phyloP scores from a whole-genome alignment of 805 yeast genomes.

The Diddensiella caesifluorescens region DNA sequence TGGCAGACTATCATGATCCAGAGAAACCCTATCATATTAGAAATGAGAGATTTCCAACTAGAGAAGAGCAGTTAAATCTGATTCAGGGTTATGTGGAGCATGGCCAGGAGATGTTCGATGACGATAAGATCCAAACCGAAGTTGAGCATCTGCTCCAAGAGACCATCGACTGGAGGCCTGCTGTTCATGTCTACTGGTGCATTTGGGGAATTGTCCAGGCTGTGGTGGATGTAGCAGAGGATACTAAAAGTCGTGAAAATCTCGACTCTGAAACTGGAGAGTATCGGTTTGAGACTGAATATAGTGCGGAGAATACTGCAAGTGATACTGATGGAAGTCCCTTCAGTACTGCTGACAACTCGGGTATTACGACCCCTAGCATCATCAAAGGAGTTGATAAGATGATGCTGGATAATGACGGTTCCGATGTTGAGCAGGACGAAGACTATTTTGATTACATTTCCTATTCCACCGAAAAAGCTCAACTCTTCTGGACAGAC shows the following conservation, averaged over 20 bases:
- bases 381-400: conserved; percentile 22
- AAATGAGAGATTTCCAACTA: conserved; percentile 56
- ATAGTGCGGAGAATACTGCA: no score
- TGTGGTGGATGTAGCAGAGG: conserved; percentile 41
- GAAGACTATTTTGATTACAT: conserved; percentile 74
- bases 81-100: conserved; percentile 71
- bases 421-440: conserved; percentile 33
- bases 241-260: conserved; percentile 36
- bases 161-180: conserved; percentile 70
- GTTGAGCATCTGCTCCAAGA: conserved; percentile 57
- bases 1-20: conserved; percentile 80
- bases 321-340: not conserved
- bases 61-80: conserved; percentile 63
- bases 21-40: conserved; percentile 51
- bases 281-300: conserved; percentile 26
- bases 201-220: conserved; percentile 90
- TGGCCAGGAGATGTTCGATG: conserved; percentile 30
- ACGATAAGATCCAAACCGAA: conserved; percentile 37
- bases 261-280: conserved; percentile 37
- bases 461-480: conserved; percentile 69
- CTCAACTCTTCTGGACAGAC: conserved; percentile 70
- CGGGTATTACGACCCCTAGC: no score
- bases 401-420: conserved; percentile 26
- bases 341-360: not conserved
- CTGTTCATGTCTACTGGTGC: conserved; percentile 76